Percentiles rank a stretch among this genome's conserved stretches.
Conservation (phyloP, 768 basidiomycete genomes). For the Xanthoconium stramineum region DNA sequence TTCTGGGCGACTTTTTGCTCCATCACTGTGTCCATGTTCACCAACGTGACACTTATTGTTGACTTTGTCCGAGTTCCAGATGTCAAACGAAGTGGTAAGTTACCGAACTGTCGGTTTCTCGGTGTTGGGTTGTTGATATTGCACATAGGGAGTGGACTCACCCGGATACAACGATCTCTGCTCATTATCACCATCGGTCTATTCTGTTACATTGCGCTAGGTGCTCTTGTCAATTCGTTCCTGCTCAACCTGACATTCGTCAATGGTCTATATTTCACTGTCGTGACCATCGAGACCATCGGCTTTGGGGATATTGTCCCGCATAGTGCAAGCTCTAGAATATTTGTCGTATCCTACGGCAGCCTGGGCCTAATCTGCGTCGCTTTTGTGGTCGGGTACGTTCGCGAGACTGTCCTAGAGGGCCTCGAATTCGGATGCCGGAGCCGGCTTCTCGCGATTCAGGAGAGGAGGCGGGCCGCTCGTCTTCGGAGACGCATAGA, state of each 20-base stretch:
- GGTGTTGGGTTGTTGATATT: neutral
- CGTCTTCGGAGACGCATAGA: slow-evolving; percentile 44
- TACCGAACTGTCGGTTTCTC: neutral
- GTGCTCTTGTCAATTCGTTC: slow-evolving; percentile 56
- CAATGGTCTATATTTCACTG: slow-evolving; percentile 74
- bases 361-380: slow-evolving; percentile 61
- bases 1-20: slow-evolving; percentile 81
- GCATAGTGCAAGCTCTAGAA: slow-evolving; percentile 42
- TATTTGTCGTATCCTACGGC: slow-evolving; percentile 59
- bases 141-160: slow-evolving; percentile 68
- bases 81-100: slow-evolving; percentile 61
- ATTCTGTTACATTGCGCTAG: slow-evolving; percentile 70
- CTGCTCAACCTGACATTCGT: slow-evolving; percentile 57
- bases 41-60: slow-evolving; percentile 63
- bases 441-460: slow-evolving; percentile 46
- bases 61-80: slow-evolving; percentile 60
- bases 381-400: slow-evolving; percentile 59
- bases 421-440: slow-evolving; percentile 64
- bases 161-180: slow-evolving; percentile 75
- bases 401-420: slow-evolving; percentile 72
- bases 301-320: slow-evolving; percentile 76
- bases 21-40: slow-evolving; percentile 60
- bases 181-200: slow-evolving; percentile 75
- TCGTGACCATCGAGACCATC: slow-evolving; percentile 69
- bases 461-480: slow-evolving; percentile 42